These are phyloP conservation scores for Lepidium sativum DNA, from an alignment of 345 rosid species.

Conservation along the genomic window DNA sequence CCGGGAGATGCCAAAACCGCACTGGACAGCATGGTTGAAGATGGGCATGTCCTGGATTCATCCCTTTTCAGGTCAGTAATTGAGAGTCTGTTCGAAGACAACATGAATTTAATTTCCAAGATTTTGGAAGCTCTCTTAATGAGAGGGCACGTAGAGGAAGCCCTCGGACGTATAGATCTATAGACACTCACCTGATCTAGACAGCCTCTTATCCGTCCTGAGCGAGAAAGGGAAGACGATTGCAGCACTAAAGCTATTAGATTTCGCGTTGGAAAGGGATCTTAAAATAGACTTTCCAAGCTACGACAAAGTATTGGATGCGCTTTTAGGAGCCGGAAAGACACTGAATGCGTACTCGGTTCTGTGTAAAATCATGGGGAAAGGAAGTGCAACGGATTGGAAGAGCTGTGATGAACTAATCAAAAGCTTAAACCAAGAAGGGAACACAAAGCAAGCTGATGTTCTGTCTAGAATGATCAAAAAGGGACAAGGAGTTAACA, in stretches of 20 bases:
- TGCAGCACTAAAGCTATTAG: slow-evolving; percentile 71
- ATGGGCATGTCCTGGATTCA: slow-evolving; percentile 64
- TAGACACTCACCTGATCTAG: slow-evolving; percentile 45
- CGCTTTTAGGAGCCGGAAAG: slow-evolving; percentile 73
- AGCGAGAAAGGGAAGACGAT: slow-evolving; percentile 81
- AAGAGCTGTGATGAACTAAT: slow-evolving; percentile 62
- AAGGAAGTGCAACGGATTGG: slow-evolving; percentile 63
- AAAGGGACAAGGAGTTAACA: slow-evolving; percentile 33
- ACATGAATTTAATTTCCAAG: slow-evolving; percentile 70
- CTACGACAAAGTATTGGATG: slow-evolving; percentile 78
- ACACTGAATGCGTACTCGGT: slow-evolving; percentile 84
- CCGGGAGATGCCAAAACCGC: slow-evolving; percentile 86
- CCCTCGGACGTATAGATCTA: slow-evolving; percentile 73
- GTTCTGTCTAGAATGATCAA: slow-evolving; percentile 65
- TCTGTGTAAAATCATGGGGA: slow-evolving; percentile 70
- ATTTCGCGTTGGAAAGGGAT: slow-evolving; percentile 68
- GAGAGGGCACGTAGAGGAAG: slow-evolving; percentile 92
- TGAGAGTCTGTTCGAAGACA: slow-evolving; percentile 69
- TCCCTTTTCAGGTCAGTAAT: slow-evolving; percentile 68
- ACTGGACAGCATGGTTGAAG: slow-evolving; percentile 80
- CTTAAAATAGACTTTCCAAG: slow-evolving; percentile 45
- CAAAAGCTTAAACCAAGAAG: slow-evolving; percentile 68
- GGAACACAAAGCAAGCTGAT: slow-evolving; percentile 87
- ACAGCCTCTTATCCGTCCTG: slow-evolving; percentile 49
- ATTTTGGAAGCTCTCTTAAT: slow-evolving; percentile 74